Evolutionary conservation across 352 stramenopile genomes (phyloP).

Genomic region (Globisporangium emineosum): DNA sequence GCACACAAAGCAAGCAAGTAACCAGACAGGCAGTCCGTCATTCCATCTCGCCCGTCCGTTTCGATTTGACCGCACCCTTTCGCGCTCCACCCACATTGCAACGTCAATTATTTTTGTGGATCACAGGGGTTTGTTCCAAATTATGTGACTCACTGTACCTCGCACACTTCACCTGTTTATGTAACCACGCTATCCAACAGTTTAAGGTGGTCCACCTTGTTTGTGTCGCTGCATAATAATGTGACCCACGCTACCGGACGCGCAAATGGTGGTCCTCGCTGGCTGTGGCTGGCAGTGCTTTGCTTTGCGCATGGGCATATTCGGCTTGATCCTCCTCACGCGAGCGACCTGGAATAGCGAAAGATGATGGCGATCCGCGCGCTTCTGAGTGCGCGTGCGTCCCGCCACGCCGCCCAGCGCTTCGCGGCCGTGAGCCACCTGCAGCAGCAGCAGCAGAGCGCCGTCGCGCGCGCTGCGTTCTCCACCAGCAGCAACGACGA

Average conservation of each 20-base stretch:
- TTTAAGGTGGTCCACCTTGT: conserved; percentile 17
- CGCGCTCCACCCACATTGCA: neutral
- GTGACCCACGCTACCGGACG: conserved; percentile 11
- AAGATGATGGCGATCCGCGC: conserved; percentile 60
- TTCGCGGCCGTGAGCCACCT: conserved; percentile 20
- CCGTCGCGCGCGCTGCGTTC: conserved; percentile 21
- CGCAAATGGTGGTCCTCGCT: conserved; percentile 19
- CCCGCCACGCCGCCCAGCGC: conserved; percentile 22
- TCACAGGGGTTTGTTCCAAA: neutral
- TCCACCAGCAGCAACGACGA: conserved; percentile 30
- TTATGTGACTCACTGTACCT: neutral
- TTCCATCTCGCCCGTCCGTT: conserved; percentile 6
- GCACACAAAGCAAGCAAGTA: neutral
- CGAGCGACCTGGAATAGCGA: conserved; percentile 7
- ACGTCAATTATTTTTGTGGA: neutral
- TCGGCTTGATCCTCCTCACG: conserved; percentile 9
- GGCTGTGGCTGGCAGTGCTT: conserved; percentile 19
- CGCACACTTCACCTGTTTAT: neutral
- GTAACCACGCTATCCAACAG: conserved; percentile 14
- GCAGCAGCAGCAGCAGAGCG: conserved; percentile 13
- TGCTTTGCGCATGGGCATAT: conserved; percentile 14
- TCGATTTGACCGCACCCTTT: conserved; percentile 2
- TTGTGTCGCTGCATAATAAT: neutral
- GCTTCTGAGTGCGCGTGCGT: conserved; percentile 34
- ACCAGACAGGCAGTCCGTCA: neutral